A percentile compares a stretch with the other conserved stretches of the same genome.
Evolutionary conservation across 805 yeast genomes (phyloP).

Genomic region (Pichia phayaonensis): DNA sequence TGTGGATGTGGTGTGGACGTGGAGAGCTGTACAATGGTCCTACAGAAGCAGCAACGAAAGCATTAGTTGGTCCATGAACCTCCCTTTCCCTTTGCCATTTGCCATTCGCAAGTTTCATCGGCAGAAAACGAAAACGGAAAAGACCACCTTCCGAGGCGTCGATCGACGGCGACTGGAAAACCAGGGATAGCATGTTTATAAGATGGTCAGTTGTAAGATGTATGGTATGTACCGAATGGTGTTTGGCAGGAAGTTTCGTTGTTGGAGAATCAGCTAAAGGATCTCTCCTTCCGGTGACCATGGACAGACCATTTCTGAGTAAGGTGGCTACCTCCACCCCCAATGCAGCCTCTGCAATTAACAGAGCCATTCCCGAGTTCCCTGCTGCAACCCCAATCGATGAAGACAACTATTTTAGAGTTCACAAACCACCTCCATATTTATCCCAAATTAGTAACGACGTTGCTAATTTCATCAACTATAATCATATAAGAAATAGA

Average conservation of each 20-base stretch:
- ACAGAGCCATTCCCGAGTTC: slow-evolving; percentile 64
- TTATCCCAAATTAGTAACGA: slow-evolving; percentile 52
- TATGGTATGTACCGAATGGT: no score
- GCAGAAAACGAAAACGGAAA: neutral
- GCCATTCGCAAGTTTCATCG: neutral
- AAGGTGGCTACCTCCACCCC: slow-evolving; percentile 52
- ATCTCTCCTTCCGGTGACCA: no score
- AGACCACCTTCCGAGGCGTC: neutral
- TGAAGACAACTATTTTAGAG: slow-evolving; percentile 68
- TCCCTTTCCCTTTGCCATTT: neutral
- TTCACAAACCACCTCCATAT: slow-evolving; percentile 69
- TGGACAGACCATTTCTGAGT: slow-evolving; percentile 1
- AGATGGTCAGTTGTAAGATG: no score
- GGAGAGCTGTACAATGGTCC: neutral
- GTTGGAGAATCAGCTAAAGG: no score
- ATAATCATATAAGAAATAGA: slow-evolving; percentile 37
- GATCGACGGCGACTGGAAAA: neutral
- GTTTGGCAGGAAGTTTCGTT: no score
- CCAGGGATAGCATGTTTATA: neutral
- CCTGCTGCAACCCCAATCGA: slow-evolving; percentile 69
- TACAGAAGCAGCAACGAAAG: neutral
- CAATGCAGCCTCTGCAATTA: slow-evolving; percentile 66
- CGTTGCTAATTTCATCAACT: slow-evolving; percentile 52
- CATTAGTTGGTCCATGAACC: neutral
- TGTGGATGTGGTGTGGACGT: neutral